Percentiles rank a stretch among this genome's conserved stretches.
phyloP scores from a whole-genome alignment of 306 rosid species.

The Vicia villosa region DNA sequence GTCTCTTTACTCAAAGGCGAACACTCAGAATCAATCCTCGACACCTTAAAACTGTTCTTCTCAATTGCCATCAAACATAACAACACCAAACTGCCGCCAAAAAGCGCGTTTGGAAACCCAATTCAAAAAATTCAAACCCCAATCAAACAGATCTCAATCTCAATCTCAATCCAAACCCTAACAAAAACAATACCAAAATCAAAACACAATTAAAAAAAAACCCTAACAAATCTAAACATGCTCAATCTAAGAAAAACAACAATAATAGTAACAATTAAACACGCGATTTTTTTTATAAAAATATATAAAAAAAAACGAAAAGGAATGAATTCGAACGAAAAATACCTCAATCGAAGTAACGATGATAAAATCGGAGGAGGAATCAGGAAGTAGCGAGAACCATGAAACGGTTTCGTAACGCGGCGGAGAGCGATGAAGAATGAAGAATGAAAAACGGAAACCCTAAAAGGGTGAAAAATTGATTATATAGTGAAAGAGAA shows the following conservation, averaged over 20 bases:
- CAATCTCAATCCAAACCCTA: conserved; percentile 46
- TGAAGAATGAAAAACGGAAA: conserved; percentile 36
- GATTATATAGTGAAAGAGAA: conserved; percentile 38
- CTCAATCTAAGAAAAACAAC: not conserved
- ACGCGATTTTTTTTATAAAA: not conserved
- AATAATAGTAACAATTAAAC: conserved; percentile 22
- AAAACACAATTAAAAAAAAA: conserved; percentile 4
- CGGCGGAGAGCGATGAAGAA: conserved; percentile 30
- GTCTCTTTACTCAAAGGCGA: conserved; percentile 79
- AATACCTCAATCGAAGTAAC: conserved; percentile 56
- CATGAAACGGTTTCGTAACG: not conserved
- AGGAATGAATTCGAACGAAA: not conserved
- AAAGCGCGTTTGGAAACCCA: conserved; percentile 23
- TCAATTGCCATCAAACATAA: conserved; percentile 90
- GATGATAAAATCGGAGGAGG: conserved; percentile 34
- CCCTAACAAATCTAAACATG: conserved; percentile 7
- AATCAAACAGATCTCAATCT: conserved; percentile 35
- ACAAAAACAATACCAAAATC: conserved; percentile 30
- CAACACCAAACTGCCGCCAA: conserved; percentile 51
- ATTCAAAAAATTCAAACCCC: conserved; percentile 44
- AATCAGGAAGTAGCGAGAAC: not conserved
- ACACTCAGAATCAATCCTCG: conserved; percentile 84
- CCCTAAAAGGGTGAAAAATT: conserved; percentile 59
- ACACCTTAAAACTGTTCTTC: conserved; percentile 86
- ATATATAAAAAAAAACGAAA: not conserved